Conservation (phyloP, 345 rosid species). For the Pelargonium nanum region DNA sequence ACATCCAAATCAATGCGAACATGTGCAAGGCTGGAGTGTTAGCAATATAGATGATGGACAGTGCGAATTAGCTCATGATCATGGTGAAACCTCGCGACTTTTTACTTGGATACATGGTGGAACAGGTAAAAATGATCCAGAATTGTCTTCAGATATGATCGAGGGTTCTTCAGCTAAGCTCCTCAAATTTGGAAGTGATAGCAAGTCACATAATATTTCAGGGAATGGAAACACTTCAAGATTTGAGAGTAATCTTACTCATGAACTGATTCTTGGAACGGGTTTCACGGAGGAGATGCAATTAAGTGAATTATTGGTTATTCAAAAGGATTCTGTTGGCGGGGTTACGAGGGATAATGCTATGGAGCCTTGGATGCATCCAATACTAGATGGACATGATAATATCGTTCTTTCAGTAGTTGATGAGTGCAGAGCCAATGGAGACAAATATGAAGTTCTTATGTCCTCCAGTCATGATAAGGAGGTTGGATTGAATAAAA, state of each 20-base stretch:
- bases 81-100: constrained; percentile 3
- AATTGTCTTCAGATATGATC: constrained; percentile 8
- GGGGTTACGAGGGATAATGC: constrained; percentile 7
- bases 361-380: background rate
- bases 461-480: constrained; percentile 3
- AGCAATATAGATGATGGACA: background rate
- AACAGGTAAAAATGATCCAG: constrained; percentile 6
- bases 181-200: constrained; percentile 7
- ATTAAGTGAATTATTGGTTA: constrained; percentile 4
- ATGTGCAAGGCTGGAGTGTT: background rate
- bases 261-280: background rate
- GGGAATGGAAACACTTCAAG: background rate
- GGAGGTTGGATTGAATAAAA: constrained; percentile 6
- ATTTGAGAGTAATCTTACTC: constrained; percentile 6
- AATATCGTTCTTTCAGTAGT: background rate
- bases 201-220: background rate
- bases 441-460: constrained; percentile 2
- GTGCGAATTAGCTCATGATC: constrained; percentile 1
- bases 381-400: background rate
- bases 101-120: constrained; percentile 4
- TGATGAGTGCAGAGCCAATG: background rate
- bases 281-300: constrained; percentile 1
- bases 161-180: constrained; percentile 2
- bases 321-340: background rate
- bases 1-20: constrained; percentile 2